Base-by-base conservation (phyloP, 306 rosid genomes). In the Lathyrus oleraceus region DNA sequence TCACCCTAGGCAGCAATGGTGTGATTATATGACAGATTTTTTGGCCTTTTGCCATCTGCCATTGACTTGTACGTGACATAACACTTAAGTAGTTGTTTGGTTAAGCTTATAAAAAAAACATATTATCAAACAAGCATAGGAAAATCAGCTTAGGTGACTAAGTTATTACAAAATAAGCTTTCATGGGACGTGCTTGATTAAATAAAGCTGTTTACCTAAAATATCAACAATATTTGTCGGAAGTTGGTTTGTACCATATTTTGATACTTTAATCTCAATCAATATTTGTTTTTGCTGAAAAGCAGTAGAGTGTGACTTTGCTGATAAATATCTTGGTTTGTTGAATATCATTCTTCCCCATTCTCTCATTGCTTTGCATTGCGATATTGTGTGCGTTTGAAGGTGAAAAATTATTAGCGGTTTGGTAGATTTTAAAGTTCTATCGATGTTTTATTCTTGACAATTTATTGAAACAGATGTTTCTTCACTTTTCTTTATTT, bases 271-370 rank as follows among this genome's bases (percentile, higher is more conserved):
- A 17, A 14, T 69, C 61, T 59, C 5, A 43, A 49, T 40, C 16
- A 65, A 39, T 53, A 16, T 69, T 35, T 25, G 61, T 47, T 25
- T 61, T 4, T 15, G 65, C 27, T 16, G 42, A 69, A 73, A 40
- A 30, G 42, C 32, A 14, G 43, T 47, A 17, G 25, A 27, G 10
- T 61, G 9, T 64, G 63, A 27, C 19, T 38, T 39, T 56, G 20
- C 48, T 59, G 9, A 25, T 39, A 14, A 27, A 44, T 45, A 38
- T 65, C 36, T 58, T 58, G 63, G 49, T 30, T 73, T 35, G 45
- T 78, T 65, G 52, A 65, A 43, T 53, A 19, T 15, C 61, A 19
- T 64, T 42, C 13, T 71, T 70, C 61, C 52, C 68, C 6, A 35
- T 25, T 25, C 28, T 25, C n/a, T n/a, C n/a, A n/a, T n/a, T n/a